These are phyloP conservation scores for Collybia sordida DNA, from an alignment of 768 basidiomycete species.

Conservation along the genomic window DNA sequence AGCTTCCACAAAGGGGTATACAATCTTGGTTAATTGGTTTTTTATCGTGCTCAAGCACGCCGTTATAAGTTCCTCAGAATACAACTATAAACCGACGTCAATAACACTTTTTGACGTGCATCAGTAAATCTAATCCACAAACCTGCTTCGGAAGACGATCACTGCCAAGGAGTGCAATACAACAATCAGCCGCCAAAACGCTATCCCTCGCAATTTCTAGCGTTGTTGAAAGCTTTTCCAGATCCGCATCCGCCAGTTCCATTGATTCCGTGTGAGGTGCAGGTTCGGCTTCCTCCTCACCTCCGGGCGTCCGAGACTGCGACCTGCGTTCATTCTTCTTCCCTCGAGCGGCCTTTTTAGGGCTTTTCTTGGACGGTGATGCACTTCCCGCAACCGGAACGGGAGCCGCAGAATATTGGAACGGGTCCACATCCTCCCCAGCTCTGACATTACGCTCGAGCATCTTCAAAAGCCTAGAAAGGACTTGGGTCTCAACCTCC, in stretches of 20 bases:
- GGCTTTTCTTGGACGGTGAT: conserved; percentile 52
- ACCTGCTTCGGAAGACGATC: conserved; percentile 89
- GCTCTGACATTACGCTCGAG: conserved; percentile 78
- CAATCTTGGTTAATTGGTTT: conserved; percentile 71
- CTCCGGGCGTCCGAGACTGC: conserved; percentile 43
- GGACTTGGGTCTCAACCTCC: conserved; percentile 60
- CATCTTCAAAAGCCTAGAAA: conserved; percentile 71
- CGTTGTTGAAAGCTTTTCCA: conserved; percentile 48
- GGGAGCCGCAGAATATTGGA: conserved; percentile 34
- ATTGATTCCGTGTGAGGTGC: conserved; percentile 15
- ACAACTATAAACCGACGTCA: conserved; percentile 52
- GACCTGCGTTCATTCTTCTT: conserved; percentile 39
- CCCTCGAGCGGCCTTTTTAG: conserved; percentile 38
- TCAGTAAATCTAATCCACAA: neutral
- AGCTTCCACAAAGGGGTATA: conserved; percentile 88
- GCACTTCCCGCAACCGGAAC: conserved; percentile 22
- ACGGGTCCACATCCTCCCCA: conserved; percentile 76
- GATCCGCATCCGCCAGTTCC: conserved; percentile 41
- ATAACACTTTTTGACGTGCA: neutral
- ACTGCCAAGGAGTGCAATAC: conserved; percentile 72
- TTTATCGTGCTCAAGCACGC: conserved; percentile 76
- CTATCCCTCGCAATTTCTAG: conserved; percentile 71
- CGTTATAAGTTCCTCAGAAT: conserved; percentile 92
- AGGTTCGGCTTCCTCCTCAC: conserved; percentile 28
- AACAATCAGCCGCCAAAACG: conserved; percentile 82